Conservation (phyloP, 192 early-diverging fungal genomes). For the Coemansia sp. region DNA sequence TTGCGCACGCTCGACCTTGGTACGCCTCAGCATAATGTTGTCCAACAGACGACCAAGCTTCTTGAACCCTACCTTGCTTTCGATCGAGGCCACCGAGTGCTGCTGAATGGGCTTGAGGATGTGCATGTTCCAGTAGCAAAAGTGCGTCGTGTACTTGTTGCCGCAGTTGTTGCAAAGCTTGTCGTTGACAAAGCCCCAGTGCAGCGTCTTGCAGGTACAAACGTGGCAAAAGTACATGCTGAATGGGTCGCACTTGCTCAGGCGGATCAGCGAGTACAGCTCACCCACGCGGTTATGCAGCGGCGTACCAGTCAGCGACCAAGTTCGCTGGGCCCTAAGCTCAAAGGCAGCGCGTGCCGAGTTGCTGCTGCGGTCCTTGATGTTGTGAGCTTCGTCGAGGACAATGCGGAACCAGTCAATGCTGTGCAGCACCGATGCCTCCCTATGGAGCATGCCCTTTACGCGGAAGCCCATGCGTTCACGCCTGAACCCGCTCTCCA, state of each 20-base stretch:
- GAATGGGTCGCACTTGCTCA: constrained; percentile 80
- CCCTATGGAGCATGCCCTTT: constrained; percentile 61
- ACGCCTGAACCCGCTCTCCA: constrained; percentile 72
- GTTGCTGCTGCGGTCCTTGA: constrained; percentile 83
- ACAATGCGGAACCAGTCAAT: constrained; percentile 83
- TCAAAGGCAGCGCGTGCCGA: constrained; percentile 84
- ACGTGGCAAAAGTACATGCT: constrained; percentile 83
- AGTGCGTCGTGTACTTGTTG: constrained; percentile 63
- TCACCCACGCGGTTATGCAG: constrained; percentile 94
- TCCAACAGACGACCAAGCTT: constrained; percentile 78
- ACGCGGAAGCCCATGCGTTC: constrained; percentile 68
- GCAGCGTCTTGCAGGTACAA: constrained; percentile 67
- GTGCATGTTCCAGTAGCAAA: constrained; percentile 89
- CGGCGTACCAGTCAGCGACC: constrained; percentile 89
- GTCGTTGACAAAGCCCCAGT: constrained; percentile 58
- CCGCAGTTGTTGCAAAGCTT: constrained; percentile 61
- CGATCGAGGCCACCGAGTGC: constrained; percentile 25
- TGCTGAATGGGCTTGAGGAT: constrained; percentile 88
- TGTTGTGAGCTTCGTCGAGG: constrained; percentile 85
- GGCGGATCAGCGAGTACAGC: constrained; percentile 86
- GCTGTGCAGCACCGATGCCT: constrained; percentile 65
- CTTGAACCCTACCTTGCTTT: constrained; percentile 60
- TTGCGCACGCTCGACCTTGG: constrained; percentile 83
- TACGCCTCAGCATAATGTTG: constrained; percentile 85
- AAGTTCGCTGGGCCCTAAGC: constrained; percentile 63